Evolutionary conservation across 202 grass and related monocot species (phyloP), one percentile per base, ranked within the genome.

Genomic region (Schoenoplectus tabernaemontani): DNA sequence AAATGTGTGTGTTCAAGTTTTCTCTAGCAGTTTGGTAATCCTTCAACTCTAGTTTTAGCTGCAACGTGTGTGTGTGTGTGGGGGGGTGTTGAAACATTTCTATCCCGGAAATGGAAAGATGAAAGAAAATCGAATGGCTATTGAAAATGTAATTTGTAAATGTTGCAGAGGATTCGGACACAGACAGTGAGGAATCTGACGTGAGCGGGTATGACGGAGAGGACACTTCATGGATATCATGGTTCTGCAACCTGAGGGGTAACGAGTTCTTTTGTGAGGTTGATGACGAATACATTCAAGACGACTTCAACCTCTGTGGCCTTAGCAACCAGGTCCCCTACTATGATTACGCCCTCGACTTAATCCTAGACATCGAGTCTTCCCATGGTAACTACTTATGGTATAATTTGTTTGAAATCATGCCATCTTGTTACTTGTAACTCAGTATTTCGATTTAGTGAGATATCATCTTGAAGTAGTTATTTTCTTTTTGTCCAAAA

Each of bases 211-310:
- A 89, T 61, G 93, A 93, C 38, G 91, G 93, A 37, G 93, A 93
- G 81, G 93, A 93, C 50, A 91, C 91, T 82, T 93, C 93, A 47
- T 97, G 93, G 93, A 97, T 97, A 67, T 83, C 93, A 82, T 97
- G 93, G 93, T 97, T 97, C 71, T 97, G 93, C 74, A 93, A 86
- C 66, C 83, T 93, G 81, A 80, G 91, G 64, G 93, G 93, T 74
- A 93, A 97, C 63, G 93, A 97, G 68, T 93, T 97, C 87, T 97
- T 93, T 83, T 97, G 93, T 26, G 93, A 97, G 89, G 90, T 97
- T 2, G 93, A 97, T 76, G 93, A 97, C 50, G 93, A 97, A 42
- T 97, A 97, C 50, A 97, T 97, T 81, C 93, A 97, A 73, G 93
- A 97, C 83, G 93, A 97, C 85, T 97, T 97, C 76, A 97, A 97